A percentile compares a stretch with the other conserved stretches of the same genome.
These are phyloP conservation scores for Combretum micranthum DNA, from an alignment of 345 rosid species.

Conservation along the genomic window DNA sequence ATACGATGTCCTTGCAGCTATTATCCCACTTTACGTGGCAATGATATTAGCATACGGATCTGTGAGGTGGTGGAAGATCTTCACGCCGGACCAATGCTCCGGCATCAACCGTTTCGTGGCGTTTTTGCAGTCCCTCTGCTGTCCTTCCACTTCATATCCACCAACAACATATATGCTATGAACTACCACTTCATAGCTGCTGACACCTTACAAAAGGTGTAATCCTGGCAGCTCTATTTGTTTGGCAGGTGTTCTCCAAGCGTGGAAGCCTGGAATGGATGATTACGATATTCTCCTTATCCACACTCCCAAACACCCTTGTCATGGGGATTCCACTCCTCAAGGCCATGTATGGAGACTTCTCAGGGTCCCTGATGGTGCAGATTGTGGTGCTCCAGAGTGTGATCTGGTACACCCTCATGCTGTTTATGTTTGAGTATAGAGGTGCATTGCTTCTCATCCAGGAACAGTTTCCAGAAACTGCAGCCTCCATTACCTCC, in stretches of 20 bases:
- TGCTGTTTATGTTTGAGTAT: slow-evolving; percentile 78
- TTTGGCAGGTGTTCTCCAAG: slow-evolving; percentile 57
- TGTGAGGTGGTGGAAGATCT: slow-evolving; percentile 88
- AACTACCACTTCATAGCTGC: slow-evolving; percentile 81
- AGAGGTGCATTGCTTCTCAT: slow-evolving; percentile 70
- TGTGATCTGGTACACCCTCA: slow-evolving; percentile 75
- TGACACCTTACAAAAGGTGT: slow-evolving; percentile 67
- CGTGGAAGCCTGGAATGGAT: slow-evolving; percentile 64
- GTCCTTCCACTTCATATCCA: slow-evolving; percentile 79
- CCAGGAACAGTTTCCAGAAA: slow-evolving; percentile 77
- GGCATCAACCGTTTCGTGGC: slow-evolving; percentile 89
- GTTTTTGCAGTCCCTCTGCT: slow-evolving; percentile 74
- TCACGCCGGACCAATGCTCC: slow-evolving; percentile 80
- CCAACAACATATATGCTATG: slow-evolving; percentile 70
- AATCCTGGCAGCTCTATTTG: slow-evolving; percentile 56
- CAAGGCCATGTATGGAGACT: slow-evolving; percentile 83
- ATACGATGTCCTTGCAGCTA: slow-evolving; percentile 75
- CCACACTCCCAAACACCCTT: slow-evolving; percentile 76
- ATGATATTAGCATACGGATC: slow-evolving; percentile 86
- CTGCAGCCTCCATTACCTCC: slow-evolving; percentile 70
- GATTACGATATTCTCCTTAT: slow-evolving; percentile 73
- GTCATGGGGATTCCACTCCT: slow-evolving; percentile 84
- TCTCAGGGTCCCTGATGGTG: slow-evolving; percentile 67
- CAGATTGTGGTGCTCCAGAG: slow-evolving; percentile 81
- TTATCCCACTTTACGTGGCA: slow-evolving; percentile 77